phyloP scores from a whole-genome alignment of 306 rosid species.

The Alnus rubra region DNA sequence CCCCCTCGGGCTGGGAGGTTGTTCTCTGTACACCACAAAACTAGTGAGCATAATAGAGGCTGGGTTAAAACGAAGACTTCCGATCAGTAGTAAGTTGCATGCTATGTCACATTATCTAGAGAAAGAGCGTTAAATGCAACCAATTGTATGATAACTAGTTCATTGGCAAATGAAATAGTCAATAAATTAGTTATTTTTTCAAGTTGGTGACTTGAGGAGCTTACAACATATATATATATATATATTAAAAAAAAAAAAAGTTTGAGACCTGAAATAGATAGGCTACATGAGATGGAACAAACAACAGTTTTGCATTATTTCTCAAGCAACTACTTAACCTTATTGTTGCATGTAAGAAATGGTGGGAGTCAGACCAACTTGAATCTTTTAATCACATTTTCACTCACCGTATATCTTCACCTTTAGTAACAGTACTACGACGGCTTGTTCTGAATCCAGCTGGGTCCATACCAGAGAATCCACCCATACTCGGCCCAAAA shows the following conservation, averaged over 20 bases:
- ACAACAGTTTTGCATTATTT: neutral
- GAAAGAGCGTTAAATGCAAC: neutral
- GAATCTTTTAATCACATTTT: slow-evolving; percentile 12
- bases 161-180: neutral
- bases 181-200: neutral
- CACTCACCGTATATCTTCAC: slow-evolving; percentile 93
- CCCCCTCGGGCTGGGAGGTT: neutral
- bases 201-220: neutral
- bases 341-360: slow-evolving; percentile 11
- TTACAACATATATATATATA: too few relatives aligned
- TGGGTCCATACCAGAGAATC: slow-evolving; percentile 78
- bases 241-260: neutral
- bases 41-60: too few relatives aligned
- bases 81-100: neutral
- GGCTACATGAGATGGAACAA: neutral
- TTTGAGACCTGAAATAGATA: neutral
- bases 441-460: slow-evolving; percentile 81
- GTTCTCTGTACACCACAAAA: too few relatives aligned
- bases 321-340: neutral
- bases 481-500: slow-evolving; percentile 87
- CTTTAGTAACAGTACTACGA: slow-evolving; percentile 87
- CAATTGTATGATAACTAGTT: neutral
- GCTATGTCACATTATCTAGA: neutral
- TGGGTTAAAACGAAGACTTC: neutral
- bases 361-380: slow-evolving; percentile 17